Evolutionary conservation across 2,329 filamentous ascomycete species (phyloP).

Genomic region (Knufia petricola): DNA sequence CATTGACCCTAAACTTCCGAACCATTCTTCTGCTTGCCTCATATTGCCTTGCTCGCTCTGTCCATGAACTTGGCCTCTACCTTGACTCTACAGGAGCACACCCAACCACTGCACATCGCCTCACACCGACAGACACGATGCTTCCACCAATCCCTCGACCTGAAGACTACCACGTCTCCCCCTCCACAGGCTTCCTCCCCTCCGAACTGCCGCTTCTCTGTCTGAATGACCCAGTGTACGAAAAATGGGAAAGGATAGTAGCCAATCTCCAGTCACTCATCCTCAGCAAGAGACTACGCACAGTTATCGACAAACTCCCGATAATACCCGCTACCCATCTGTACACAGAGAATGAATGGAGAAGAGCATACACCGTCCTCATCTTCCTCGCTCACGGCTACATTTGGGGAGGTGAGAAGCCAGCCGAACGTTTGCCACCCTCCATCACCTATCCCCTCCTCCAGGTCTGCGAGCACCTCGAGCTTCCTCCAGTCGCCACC

Average conservation of each 20-base stretch:
- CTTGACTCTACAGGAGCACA: background rate
- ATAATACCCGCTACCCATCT: slow-evolving; percentile 75
- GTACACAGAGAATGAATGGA: slow-evolving; percentile 80
- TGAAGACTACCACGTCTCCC: slow-evolving; percentile 61
- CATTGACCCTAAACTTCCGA: background rate
- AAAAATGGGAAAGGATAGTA: slow-evolving; percentile 82
- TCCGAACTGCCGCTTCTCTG: slow-evolving; percentile 66
- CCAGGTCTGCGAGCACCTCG: slow-evolving; percentile 63
- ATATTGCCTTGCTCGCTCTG: background rate
- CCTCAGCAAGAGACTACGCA: slow-evolving; percentile 71
- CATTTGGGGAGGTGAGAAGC: slow-evolving; percentile 74
- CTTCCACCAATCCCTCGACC: slow-evolving; percentile 42
- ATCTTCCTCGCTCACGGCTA: slow-evolving; percentile 76
- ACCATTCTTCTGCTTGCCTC: background rate
- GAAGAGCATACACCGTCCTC: slow-evolving; percentile 70
- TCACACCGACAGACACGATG: no score
- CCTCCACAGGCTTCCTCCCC: slow-evolving; percentile 75
- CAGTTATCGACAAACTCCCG: slow-evolving; percentile 69
- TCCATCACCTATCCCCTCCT: slow-evolving; percentile 76
- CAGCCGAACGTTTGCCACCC: slow-evolving; percentile 65
- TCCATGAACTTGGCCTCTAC: background rate
- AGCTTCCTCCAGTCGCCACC: slow-evolving; percentile 85
- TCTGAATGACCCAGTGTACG: slow-evolving; percentile 84
- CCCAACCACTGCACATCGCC: no score
- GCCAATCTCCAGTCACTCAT: slow-evolving; percentile 80